phyloP scores from a whole-genome alignment of 2,329 filamentous ascomycete species.

The Cercospora sesami region DNA sequence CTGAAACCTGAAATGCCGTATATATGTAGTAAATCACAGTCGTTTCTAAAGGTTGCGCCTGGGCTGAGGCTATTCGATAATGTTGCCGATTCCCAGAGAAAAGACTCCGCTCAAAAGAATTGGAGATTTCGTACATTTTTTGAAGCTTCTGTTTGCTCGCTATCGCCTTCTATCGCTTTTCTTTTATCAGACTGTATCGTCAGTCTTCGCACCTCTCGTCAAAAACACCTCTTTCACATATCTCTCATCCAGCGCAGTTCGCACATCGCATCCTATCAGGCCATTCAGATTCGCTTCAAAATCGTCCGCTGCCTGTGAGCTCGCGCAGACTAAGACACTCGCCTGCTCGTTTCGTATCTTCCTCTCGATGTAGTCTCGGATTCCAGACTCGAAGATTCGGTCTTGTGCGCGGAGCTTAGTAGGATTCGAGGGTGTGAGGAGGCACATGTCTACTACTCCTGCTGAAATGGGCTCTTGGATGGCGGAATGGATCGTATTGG shows the following conservation, averaged over 20 bases:
- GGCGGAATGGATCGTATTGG: not conserved
- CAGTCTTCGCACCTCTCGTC: not conserved
- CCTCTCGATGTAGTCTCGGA: not conserved
- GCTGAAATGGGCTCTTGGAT: not conserved
- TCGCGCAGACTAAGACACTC: not conserved
- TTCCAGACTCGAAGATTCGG: not conserved
- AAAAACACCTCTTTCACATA: constrained; percentile 2
- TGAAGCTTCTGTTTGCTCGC: not conserved
- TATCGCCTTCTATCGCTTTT: not conserved
- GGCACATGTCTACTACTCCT: not conserved
- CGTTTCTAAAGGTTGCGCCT: no score
- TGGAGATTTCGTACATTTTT: no score
- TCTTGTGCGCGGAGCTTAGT: not conserved
- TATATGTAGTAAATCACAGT: no score
- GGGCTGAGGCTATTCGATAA: no score
- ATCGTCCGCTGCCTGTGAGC: not conserved
- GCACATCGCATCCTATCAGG: not conserved
- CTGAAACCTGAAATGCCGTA: no score
- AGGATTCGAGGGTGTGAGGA: not conserved
- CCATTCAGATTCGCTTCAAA: not conserved
- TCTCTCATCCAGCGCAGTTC: not conserved
- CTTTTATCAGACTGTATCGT: not conserved
- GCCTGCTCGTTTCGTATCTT: not conserved
- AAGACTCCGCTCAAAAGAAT: no score
- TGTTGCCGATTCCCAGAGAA: no score